Evolutionary conservation across 2,329 filamentous ascomycete genomes (phyloP).

Genomic region (Aspergillus amoenus): DNA sequence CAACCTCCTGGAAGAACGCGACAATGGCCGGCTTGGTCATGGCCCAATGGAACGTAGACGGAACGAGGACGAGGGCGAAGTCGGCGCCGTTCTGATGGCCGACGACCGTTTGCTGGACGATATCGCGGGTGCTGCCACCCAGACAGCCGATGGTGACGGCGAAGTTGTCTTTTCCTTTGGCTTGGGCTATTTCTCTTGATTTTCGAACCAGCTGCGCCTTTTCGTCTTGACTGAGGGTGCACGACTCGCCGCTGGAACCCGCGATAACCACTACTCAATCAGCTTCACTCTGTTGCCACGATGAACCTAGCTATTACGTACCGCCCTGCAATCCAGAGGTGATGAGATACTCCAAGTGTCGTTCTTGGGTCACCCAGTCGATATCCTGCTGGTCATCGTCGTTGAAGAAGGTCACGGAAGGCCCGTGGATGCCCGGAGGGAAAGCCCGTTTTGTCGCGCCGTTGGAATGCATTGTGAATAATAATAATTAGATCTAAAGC

Average conservation of each 20-base stretch:
- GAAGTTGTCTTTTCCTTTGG: conserved; percentile 32
- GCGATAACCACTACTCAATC: conserved; percentile 35
- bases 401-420: conserved; percentile 57
- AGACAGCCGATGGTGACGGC: conserved; percentile 45
- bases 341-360: conserved; percentile 54
- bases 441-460: too few species aligned
- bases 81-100: conserved; percentile 68
- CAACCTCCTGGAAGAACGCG: conserved; percentile 64
- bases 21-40: conserved; percentile 60
- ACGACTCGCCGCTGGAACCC: conserved; percentile 49
- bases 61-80: conserved; percentile 70
- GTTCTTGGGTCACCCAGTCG: conserved; percentile 56
- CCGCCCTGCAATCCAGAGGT: conserved; percentile 54
- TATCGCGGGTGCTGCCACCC: conserved; percentile 40
- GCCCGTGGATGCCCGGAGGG: conserved; percentile 53
- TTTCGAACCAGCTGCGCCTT: conserved; percentile 41
- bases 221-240: conserved; percentile 40
- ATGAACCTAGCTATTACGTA: conserved; percentile 19
- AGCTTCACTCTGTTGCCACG: neutral
- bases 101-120: conserved; percentile 61
- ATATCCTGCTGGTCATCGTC: conserved; percentile 51
- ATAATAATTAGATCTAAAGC: too few species aligned
- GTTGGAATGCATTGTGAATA: too few species aligned
- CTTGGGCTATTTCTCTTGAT: conserved; percentile 38
- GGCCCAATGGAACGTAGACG: conserved; percentile 66